Base-by-base conservation (phyloP, 305 asterid genomes). In the Solanum chacoense region DNA sequence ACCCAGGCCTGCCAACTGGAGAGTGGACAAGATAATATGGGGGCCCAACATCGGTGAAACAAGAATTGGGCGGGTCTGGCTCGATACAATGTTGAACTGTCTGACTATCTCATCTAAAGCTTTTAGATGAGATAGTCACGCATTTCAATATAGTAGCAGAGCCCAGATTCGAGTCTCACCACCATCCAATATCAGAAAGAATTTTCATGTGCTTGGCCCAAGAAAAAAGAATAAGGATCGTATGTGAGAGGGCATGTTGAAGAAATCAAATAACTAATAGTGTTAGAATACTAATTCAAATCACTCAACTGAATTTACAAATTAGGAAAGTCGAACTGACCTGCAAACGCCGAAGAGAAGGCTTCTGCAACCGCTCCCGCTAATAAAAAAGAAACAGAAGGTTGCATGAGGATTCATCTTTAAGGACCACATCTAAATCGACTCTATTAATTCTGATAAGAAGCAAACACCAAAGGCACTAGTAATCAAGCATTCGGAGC, bases 301-400 rank as follows among this genome's bases (percentile, higher is more conserved):
- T 69, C 65, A 38, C 37, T 85, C 65, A 45, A 14, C 85, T 29
- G 26, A 81, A 84, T 24, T 80, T 74, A 91, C 29, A 78, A 87
- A 42, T 88, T 76, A 79, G 24, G 63, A 83, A 6, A 72, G 83
- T 45, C 42, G 34, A 87, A 88, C 96, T 91, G 87, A 98, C 99
- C 99, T 96, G 99, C 93, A 98, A 91, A 88, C 96, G 98, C 38
- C 99, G 98, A 89, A 96, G 96, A 89, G 95, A 87, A 73, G 99
- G 99, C 90, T 98, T 98, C 90, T 95, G 99, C 98, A 98, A 95
- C 87, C 95, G 91, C 90, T 93, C 98, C 76, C 99, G 95, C 99
- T 98, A 94, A 87, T 79, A 91, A 38, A 91, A 87, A 89, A 90
- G 79, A 88, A 89, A 75, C 34, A 85, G 88, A 85, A 69, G 72